A percentile compares a stretch with the other conserved stretches of the same genome.
phyloP scores from a whole-genome alignment of 1,139 yeast genomes.

The Kodamaea sp. region DNA sequence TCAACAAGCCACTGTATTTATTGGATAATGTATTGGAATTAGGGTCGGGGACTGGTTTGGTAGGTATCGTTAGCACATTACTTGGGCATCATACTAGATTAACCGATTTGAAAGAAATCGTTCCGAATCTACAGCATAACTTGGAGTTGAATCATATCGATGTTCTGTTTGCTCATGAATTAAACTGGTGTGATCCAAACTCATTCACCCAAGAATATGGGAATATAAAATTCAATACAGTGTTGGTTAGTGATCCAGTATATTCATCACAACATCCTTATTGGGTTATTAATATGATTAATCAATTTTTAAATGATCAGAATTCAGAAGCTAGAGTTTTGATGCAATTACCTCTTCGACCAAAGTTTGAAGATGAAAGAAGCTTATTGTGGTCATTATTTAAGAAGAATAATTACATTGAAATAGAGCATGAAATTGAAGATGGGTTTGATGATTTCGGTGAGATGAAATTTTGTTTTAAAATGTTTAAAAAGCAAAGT shows the following conservation, averaged over 20 bases:
- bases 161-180: conserved; percentile 30
- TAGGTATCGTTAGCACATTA: conserved; percentile 63
- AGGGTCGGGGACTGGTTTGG: conserved; percentile 93
- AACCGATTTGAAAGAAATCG: conserved; percentile 79
- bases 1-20: conserved; percentile 22
- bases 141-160: conserved; percentile 45
- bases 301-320: conserved; percentile 34
- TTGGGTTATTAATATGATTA: conserved; percentile 61
- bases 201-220: conserved; percentile 30
- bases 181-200: conserved; percentile 75
- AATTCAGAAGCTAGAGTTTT: conserved; percentile 43
- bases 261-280: conserved; percentile 80
- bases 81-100: conserved; percentile 51
- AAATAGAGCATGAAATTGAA: conserved; percentile 34
- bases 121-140: conserved; percentile 62
- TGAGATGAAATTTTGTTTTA: conserved; percentile 56
- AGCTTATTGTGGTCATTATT: conserved; percentile 55
- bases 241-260: conserved; percentile 82
- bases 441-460: conserved; percentile 89
- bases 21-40: conserved; percentile 61
- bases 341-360: conserved; percentile 73
- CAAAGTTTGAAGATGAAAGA: conserved; percentile 63
- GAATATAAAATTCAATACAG: conserved; percentile 43
- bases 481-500: conserved; percentile 24
- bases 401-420: conserved; percentile 24